Percentiles rank a stretch among this genome's conserved stretches.
phyloP scores from a whole-genome alignment of 176 grass and related monocot genomes.

The Phyllostachys edulis region DNA sequence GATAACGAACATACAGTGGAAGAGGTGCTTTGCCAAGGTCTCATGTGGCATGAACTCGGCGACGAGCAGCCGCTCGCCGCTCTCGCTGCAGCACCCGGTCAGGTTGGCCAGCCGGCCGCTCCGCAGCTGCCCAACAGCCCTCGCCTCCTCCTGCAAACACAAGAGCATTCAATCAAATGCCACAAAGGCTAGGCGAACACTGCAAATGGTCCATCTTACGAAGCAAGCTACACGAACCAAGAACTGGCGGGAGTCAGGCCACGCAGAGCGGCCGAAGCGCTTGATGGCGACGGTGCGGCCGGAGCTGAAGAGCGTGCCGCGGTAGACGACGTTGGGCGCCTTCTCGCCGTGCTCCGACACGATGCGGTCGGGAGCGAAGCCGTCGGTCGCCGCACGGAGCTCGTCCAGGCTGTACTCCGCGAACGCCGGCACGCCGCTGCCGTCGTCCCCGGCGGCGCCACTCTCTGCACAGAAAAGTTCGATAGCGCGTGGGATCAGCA shows the following conservation, averaged over 20 bases:
- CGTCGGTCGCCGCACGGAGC: slow-evolving; percentile 65
- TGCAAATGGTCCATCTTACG: neutral
- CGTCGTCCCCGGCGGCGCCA: slow-evolving; percentile 37
- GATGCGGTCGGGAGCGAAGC: slow-evolving; percentile 76
- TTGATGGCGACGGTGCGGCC: slow-evolving; percentile 62
- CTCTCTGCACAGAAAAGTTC: slow-evolving; percentile 17
- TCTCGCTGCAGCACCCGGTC: slow-evolving; percentile 77
- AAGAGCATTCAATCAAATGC: slow-evolving; percentile 9
- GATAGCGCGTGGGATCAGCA: slow-evolving; percentile 21
- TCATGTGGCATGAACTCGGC: slow-evolving; percentile 83
- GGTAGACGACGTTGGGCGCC: slow-evolving; percentile 85
- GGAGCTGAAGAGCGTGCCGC: slow-evolving; percentile 65
- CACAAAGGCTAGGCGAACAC: neutral
- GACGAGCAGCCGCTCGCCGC: slow-evolving; percentile 70
- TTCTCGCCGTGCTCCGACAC: slow-evolving; percentile 92
- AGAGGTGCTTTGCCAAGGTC: slow-evolving; percentile 88
- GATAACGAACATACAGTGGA: slow-evolving; percentile 70
- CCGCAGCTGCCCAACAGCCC: slow-evolving; percentile 69
- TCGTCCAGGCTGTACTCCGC: slow-evolving; percentile 75
- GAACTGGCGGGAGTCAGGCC: slow-evolving; percentile 83
- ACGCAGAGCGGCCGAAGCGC: slow-evolving; percentile 64
- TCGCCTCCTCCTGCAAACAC: slow-evolving; percentile 66
- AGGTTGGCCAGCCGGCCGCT: slow-evolving; percentile 68
- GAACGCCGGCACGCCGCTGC: slow-evolving; percentile 47
- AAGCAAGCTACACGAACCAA: slow-evolving; percentile 40